Evolutionary conservation across 192 early-diverging fungal species (phyloP), one percentile per base, ranked within the genome.

Genomic region (Coemansia sp.): DNA sequence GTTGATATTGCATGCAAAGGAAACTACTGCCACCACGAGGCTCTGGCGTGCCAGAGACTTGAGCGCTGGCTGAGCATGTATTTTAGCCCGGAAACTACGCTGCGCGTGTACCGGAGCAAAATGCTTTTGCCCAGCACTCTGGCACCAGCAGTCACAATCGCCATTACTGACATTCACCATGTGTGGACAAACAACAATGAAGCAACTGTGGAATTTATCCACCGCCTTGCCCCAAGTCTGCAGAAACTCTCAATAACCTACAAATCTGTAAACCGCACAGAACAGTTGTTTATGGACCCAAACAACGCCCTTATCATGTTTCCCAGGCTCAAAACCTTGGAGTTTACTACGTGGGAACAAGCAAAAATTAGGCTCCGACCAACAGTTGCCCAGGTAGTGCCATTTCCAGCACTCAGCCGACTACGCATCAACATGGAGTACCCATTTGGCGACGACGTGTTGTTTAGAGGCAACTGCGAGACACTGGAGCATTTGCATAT

Each of bases 381-480:
- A 0, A 26, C 18, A 19, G 9, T 35, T 17, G 40, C 42, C 3
- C 18, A 27, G 0, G 3, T 32, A 9, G 57, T 32, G 8, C 39
- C 36, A 8, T 58, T 58, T 29, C 57, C 57, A 1, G 41, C 27
- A 32, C 40, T 43, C 8, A 41, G 12, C 40, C n/a, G 32, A 27
- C 24, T 58, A 19, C 39, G 3, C 3, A 33, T 58, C 21, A 18
- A 58, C n/a, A 41, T 38, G 26, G 26, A 32, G 21, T 58, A 58
- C 17, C 57, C 57, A 9, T 58, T 58, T 58, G 57, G 36, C 24
- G 57, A 58, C 27, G 57, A 58, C 11, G 4, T 41, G 14, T 17
- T 58, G 27, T 58, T 58, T 5, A 40, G 57, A 43, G 57, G 57
- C 7, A 58, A 58, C 17, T 26, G 40, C 17, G 26, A 41, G 14